Evolutionary conservation across 1,284 basidiomycete genomes (phyloP).

Genomic region (Pterula multifida): DNA sequence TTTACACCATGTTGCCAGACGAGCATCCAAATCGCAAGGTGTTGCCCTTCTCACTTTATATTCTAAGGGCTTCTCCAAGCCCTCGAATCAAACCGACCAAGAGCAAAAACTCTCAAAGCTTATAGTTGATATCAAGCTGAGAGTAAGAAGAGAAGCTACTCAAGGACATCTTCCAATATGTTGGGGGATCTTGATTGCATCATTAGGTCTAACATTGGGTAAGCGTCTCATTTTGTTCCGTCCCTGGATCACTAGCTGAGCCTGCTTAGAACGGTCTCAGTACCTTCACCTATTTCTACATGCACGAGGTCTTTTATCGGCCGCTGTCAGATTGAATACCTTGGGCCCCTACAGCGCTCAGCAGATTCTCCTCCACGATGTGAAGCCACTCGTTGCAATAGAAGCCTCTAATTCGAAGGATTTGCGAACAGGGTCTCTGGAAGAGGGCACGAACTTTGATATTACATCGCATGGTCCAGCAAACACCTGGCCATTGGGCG

Average conservation of each 20-base stretch:
- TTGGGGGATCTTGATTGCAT: constrained; percentile 79
- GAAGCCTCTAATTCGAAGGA: constrained; percentile 32
- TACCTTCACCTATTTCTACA: constrained; percentile 91
- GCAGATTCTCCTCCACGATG: constrained; percentile 69
- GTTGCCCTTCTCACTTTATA: constrained; percentile 87
- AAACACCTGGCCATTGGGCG: constrained; percentile 94
- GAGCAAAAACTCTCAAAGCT: constrained; percentile 25
- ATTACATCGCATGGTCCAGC: constrained; percentile 47
- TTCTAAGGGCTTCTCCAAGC: constrained; percentile 64
- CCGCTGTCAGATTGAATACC: constrained; percentile 83
- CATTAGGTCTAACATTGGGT: constrained; percentile 68
- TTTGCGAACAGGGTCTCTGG: constrained; percentile 30
- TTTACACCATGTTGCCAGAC: constrained; percentile 78
- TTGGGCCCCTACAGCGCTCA: constrained; percentile 92
- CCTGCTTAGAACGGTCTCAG: constrained; percentile 49
- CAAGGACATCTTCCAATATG: constrained; percentile 83
- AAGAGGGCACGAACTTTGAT: constrained; percentile 18
- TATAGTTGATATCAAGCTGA: constrained; percentile 56
- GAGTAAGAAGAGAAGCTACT: constrained; percentile 49
- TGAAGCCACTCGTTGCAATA: constrained; percentile 51
- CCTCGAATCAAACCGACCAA: constrained; percentile 17
- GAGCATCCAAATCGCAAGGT: constrained; percentile 88
- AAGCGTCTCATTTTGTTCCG: constrained; percentile 14
- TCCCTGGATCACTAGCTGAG: background rate
- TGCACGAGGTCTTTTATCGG: constrained; percentile 79